phyloP scores from a whole-genome alignment of 164 flowering plant species.

The Annona cherimola region DNA sequence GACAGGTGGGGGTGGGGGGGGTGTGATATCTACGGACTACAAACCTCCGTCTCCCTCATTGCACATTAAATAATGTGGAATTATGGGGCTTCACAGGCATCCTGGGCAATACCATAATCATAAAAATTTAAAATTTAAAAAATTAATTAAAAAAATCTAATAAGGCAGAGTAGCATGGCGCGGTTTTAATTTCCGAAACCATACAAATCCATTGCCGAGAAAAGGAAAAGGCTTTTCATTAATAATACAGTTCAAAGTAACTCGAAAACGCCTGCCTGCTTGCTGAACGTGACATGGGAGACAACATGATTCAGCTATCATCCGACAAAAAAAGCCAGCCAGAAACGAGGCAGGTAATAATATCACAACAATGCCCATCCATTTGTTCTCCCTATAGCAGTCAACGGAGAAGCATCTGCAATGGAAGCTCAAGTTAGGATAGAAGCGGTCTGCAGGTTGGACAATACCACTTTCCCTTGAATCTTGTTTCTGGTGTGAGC shows the following conservation, averaged over 20 bases:
- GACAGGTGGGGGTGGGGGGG: no score
- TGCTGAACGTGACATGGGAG: not conserved
- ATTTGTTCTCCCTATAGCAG: not conserved
- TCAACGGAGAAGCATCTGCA: not conserved
- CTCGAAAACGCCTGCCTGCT: not conserved
- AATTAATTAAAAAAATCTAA: no score
- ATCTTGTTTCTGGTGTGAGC: conserved; percentile 96
- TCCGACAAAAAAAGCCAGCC: not conserved
- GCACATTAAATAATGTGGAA: no score
- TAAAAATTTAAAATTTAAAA: no score
- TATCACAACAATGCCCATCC: not conserved
- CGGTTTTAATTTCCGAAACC: not conserved
- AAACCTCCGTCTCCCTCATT: no score
- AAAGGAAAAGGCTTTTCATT: not conserved
- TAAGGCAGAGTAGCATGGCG: not conserved
- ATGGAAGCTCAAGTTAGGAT: conserved; percentile 1
- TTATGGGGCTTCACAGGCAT: no score
- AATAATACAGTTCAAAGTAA: not conserved
- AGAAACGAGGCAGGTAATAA: not conserved
- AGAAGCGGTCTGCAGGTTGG: conserved; percentile 74
- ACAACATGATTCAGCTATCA: not conserved
- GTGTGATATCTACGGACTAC: no score
- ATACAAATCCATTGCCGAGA: not conserved
- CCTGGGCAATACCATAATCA: no score
- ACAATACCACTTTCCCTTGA: conserved; percentile 95